Base-by-base conservation (phyloP, 1,139 yeast species). In the Yamadazyma atlantica region DNA sequence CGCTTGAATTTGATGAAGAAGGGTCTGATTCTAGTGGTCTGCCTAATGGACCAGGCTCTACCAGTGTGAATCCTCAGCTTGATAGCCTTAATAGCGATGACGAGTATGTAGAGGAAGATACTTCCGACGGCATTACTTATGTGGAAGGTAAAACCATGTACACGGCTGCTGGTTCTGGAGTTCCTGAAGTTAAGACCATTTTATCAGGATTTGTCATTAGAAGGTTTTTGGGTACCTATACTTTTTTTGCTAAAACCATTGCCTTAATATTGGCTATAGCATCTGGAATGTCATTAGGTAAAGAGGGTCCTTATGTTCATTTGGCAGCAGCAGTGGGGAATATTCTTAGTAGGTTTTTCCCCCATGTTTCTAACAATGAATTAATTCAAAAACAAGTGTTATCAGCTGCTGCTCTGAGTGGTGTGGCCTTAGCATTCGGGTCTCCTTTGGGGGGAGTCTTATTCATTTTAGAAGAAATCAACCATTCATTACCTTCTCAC, bases 261-360 rank as follows among this genome's bases (percentile, higher is more conserved):
- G 78, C 80, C 0, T 57, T 80, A 28, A 63, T 79, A 2, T 64
- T 80, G 27, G 80, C 85, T 2, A 79, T 82, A 38, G 83, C 85
- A 0, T 78, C 85, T 0, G 87, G 87, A 0, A 62, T 81, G 64
- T 64, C 80, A 12, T 62, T 82, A 14, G 88, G 88, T 1, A 82
- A 82, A 58, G 88, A 82, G 48, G 88, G 85, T 2, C 88, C 88
- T 0, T 80, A 77, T 54, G 88, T 82, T 23, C 88, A 82, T 55
- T 67, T 81, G 40, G 85, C 88, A 0, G 74, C 85, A 1, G 77
- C 83, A 48, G 80, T 79, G 11, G 87, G 86, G 1, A 81, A 81
- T 51, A 69, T 81, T 28, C 55, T 74, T 5, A 66, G 81, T 32
- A 64, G 85, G 33, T 51, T 73, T 25, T 79, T 79, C 49, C 66